Evolutionary conservation across 495 filamentous ascomycete species (phyloP).

Genomic region (Oleoguttula mirabilis): DNA sequence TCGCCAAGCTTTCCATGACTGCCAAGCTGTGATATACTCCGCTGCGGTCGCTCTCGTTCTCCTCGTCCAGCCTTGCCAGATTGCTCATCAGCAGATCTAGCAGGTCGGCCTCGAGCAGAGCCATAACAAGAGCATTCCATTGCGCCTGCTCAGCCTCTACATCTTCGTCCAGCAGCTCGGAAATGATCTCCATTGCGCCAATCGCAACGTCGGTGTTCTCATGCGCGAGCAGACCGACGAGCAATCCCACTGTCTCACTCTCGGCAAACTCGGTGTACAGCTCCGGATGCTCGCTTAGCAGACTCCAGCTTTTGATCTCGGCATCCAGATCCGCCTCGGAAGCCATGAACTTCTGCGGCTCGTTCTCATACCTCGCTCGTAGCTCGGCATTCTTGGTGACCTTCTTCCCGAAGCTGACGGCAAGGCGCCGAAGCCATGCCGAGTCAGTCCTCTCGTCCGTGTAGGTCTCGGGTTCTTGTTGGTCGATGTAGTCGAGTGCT

Average conservation of each 20-base stretch:
- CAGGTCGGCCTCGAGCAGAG: conserved; percentile 70
- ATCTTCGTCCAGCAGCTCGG: conserved; percentile 90
- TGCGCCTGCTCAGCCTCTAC: conserved; percentile 72
- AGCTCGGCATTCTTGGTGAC: conserved; percentile 89
- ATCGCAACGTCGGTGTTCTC: conserved; percentile 98
- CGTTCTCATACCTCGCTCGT: conserved; percentile 71
- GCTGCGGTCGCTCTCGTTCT: conserved; percentile 59
- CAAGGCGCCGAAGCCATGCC: conserved; percentile 71
- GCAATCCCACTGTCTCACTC: conserved; percentile 59
- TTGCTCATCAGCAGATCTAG: conserved; percentile 75
- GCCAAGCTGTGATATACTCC: conserved; percentile 80
- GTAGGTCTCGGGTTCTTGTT: conserved; percentile 43
- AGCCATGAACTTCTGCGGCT: conserved; percentile 73
- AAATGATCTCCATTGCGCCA: conserved; percentile 77
- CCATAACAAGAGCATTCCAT: conserved; percentile 70
- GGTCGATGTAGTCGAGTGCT: conserved; percentile 82
- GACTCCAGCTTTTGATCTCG: conserved; percentile 76
- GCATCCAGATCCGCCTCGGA: conserved; percentile 89
- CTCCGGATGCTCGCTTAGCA: conserved; percentile 75
- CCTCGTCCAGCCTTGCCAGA: conserved; percentile 70
- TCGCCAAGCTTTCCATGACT: conserved; percentile 78
- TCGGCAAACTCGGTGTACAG: conserved; percentile 75
- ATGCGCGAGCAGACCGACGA: conserved; percentile 76
- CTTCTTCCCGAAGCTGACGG: conserved; percentile 78
- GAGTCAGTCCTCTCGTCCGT: conserved; percentile 66